Base-by-base conservation (phyloP, 2,329 filamentous ascomycete species). In the Fusarium poae region DNA sequence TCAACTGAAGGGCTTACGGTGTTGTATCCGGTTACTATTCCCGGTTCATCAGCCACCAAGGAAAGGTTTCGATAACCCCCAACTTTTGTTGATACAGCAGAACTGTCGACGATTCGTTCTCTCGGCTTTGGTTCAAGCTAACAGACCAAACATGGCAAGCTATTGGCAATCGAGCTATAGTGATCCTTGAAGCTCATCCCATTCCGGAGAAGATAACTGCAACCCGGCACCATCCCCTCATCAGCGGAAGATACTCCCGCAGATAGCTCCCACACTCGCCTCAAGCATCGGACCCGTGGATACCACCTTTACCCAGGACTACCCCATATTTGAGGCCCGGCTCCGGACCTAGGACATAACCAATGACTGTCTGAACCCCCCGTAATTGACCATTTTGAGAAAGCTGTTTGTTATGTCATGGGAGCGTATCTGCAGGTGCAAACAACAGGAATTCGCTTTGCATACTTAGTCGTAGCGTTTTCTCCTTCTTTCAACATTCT, bases 311-410 rank as follows among this genome's bases (percentile, higher is more conserved):
- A 45, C 46, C 60, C 59, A 62, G n/a, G 29, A 43, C 20, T 34
- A 21, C 27, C 67, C 67, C 64, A 65, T 68, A 65, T 65, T 68
- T 66, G 65, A 61, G 68, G 62, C 72, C 72, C 72, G 68, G 68
- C 72, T 73, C 64, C 68, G 68, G 72, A 67, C 50, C 21, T 42
- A 32, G 35, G 46, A 27, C 37, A 39, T 44, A 57, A 43, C 70
- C 68, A 70, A 72, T 74, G 25, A 43, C 42, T 54, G 43, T 50
- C n/a, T 34, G 42, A 60, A 46, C 45, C 53, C 60, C 45, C 52
- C 45, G 42, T 57, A 43, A 51, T 65, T 40, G 40, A 37, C 45
- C 52, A 40, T 46, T 65, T 64, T 50, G 57, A 61, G 57, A 49
- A 57, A 40, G 23, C 32, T 21, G 39, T 35, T 40, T 57, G 62